Base-by-base conservation (phyloP, 2,329 filamentous ascomycete genomes). In the Arthrinium puccinioides region DNA sequence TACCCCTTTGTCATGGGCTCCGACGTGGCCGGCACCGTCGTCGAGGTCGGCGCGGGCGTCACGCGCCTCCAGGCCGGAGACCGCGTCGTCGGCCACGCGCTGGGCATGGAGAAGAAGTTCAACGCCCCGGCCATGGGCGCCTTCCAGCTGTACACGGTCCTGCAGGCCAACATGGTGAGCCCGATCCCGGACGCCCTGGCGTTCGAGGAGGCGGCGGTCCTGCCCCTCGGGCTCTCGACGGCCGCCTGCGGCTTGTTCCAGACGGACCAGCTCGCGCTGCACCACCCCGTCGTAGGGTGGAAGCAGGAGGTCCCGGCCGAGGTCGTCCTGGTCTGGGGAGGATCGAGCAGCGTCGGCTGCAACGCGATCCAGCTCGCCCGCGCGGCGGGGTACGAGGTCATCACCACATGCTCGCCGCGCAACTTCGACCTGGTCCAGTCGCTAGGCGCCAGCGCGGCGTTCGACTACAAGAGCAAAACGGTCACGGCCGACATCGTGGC, bases 351-450 rank as follows among this genome's bases (percentile, higher is more conserved):
- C 29, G 66, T 71, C 2, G 69, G 69, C 4, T 58, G 56, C 44
- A 64, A 60, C 36, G 65, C 63, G 4, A 62, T 71, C 21, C 69
- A 73, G 43, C 58, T 72, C 1, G 60, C 63, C 11, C 51, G 53
- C 2, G 61, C 60, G 2, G 57, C 63, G 6, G 69, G 68, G 4
- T 69, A 66, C 41, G 52, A 62, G 10, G 66, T 73, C 4, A 39
- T 66, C 15, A 52, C 62, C 4, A 67, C 64, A 1, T 52, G 57
- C 1, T 63, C 61, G 1, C 51, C 54, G 4, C 55, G 52, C 29
- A 70, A 72, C 45, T 62, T 63, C 33, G 56, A 55, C 5, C 55
- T 58, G 40, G 46, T 62, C 10, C 54, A 57, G 38, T 43, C 47
- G 2, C 55, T 72, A 0, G 68, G 69, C 10, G 66, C 66, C 0